These are phyloP conservation scores for Venturia pyrina DNA, from an alignment of 2,329 filamentous ascomycete species.

Conservation along the genomic window DNA sequence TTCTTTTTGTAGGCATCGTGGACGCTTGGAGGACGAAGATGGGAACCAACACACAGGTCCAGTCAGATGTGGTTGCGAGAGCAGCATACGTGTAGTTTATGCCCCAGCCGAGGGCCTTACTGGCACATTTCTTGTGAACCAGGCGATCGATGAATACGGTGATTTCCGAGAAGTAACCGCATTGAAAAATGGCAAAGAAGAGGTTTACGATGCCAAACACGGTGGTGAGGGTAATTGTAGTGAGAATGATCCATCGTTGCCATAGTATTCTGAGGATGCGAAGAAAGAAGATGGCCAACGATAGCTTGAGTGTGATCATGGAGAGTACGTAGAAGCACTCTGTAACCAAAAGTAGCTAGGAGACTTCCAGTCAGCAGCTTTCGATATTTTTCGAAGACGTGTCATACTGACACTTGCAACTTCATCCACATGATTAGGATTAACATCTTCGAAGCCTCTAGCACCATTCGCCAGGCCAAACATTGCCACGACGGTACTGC, in stretches of 20 bases:
- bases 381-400: not conserved
- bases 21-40: constrained; percentile 30
- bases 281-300: constrained; percentile 34
- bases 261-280: constrained; percentile 30
- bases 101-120: not conserved
- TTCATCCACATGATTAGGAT: constrained; percentile 8
- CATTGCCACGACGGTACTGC: constrained; percentile 16
- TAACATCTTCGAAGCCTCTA: not conserved
- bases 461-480: not conserved
- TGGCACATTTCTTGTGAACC: constrained; percentile 8
- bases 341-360: constrained; percentile 24
- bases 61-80: constrained; percentile 28
- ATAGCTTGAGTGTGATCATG: constrained; percentile 33
- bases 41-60: constrained; percentile 29
- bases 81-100: constrained; percentile 17
- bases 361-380: not conserved
- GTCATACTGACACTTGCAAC: not conserved
- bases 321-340: constrained; percentile 30
- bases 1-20: constrained; percentile 31
- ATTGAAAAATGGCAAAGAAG: constrained; percentile 23
- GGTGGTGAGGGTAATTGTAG: constrained; percentile 20
- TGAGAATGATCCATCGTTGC: constrained; percentile 24
- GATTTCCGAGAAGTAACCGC: constrained; percentile 18
- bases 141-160: not conserved
- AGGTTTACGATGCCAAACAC: constrained; percentile 24